Base-by-base conservation (phyloP, 192 early-diverging fungal species). In the Ramicandelaber brevisporus region DNA sequence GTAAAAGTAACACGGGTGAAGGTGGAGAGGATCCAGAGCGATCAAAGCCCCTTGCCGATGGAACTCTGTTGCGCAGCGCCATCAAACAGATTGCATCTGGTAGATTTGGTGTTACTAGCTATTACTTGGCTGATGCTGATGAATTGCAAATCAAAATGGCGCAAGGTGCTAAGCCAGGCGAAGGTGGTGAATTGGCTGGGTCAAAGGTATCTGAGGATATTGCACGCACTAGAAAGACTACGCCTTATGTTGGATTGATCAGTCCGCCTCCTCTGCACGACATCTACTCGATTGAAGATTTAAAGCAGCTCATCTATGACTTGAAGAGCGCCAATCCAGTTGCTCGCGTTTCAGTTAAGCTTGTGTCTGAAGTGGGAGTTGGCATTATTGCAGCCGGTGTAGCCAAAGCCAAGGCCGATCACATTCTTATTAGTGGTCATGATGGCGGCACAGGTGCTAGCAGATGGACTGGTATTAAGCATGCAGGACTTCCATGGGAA, bases 61-160 rank as follows among this genome's bases (percentile, higher is more conserved):
- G 87, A 23, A 67, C 66, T 31, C 71, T 63, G 17, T 59, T 72
- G 55, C 74, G 92, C 14, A 87, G 82, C 5, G 74, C 92, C 4
- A 97, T 97, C 65, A 97, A 97, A 61, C 92, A 97, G 51, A 81
- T 97, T 25, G 92, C 92, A 6, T 89, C 83, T 14, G 92, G 87
- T 18, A 80, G 92, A 31, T 97, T 97, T 47, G 92, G 92, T 49
- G 87, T 97, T 1, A 97, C 92, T 27, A 73, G 69, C 34, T 81
- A 67, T 46, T 97, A 97, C 43, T 65, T 93, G 20, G 65, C 83
- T 1, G 84, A 97, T 45, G 67, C 87, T 2, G 82, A 97, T 36
- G 87, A 97, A 57, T 64, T 97, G 13, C 92, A 97, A 46, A 97
- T 97, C 68, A 97, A 97, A 65, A 81, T 97, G 73, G 92, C 92